A percentile compares a stretch with the other conserved stretches of the same genome.
phyloP scores from a whole-genome alignment of 129 eudicot genomes.

The Lactuca saligna region DNA sequence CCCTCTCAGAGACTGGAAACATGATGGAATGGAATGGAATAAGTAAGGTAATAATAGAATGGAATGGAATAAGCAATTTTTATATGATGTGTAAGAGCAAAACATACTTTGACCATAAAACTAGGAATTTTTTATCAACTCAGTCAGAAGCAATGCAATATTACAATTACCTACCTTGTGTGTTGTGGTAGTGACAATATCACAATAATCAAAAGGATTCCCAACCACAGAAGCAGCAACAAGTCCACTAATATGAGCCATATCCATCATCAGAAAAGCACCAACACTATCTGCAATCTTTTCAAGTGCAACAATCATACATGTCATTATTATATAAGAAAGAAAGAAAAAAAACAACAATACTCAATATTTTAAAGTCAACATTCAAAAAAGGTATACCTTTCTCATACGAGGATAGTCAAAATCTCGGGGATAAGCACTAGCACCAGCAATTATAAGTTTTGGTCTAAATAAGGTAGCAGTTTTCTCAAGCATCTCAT shows the following conservation, averaged over 20 bases:
- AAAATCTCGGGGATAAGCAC: slow-evolving; percentile 98
- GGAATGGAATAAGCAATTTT: no score
- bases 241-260: slow-evolving; percentile 99
- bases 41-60: background rate
- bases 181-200: slow-evolving; percentile 94
- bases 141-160: background rate
- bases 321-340: background rate
- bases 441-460: slow-evolving; percentile 97
- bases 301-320: slow-evolving; percentile 5
- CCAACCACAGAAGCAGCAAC: slow-evolving; percentile 94
- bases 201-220: slow-evolving; percentile 92
- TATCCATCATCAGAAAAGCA: slow-evolving; percentile 98
- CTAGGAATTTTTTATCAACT: no score
- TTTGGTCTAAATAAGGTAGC: slow-evolving; percentile 87
- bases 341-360: background rate
- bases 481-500: slow-evolving; percentile 96
- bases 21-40: slow-evolving; percentile 42
- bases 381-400: slow-evolving; percentile 33
- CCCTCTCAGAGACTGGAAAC: slow-evolving; percentile 80
- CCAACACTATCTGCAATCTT: slow-evolving; percentile 96
- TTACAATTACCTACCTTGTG: slow-evolving; percentile 61
- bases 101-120: no score
- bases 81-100: no score
- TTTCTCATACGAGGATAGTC: slow-evolving; percentile 96
- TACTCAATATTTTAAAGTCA: background rate